Conservation (phyloP, 805 yeast genomes). For the Huiozyma naganishii region DNA sequence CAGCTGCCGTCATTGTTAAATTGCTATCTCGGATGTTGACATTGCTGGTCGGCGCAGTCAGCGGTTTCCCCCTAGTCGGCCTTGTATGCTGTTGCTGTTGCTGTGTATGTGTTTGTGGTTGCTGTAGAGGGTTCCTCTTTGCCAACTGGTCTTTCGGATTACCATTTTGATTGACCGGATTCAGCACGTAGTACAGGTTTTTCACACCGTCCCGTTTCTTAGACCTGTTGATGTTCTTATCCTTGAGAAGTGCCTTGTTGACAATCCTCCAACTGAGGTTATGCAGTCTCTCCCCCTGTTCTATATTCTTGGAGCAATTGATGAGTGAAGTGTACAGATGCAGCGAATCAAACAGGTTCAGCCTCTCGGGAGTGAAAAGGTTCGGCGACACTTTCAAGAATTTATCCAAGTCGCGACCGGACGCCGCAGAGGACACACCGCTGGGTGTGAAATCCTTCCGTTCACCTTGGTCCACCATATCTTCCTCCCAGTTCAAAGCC, state of each 20-base stretch:
- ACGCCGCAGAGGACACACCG: neutral
- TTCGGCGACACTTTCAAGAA: conserved; percentile 25
- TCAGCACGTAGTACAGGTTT: conserved; percentile 22
- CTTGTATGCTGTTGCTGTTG: neutral
- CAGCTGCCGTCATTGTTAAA: no score
- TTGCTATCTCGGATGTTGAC: no score
- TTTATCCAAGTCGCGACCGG: conserved; percentile 2
- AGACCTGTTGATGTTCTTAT: conserved; percentile 18
- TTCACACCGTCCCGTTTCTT: conserved; percentile 29
- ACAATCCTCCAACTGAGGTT: conserved; percentile 27
- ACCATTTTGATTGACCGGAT: conserved; percentile 7
- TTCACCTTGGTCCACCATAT: neutral
- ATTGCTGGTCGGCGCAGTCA: neutral
- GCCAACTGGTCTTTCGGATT: neutral
- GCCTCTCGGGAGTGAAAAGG: conserved; percentile 23
- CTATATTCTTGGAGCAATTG: conserved; percentile 14
- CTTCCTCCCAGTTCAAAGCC: no score
- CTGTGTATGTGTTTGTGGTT: neutral
- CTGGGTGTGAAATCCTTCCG: neutral
- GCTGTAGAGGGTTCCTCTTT: neutral
- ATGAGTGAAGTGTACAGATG: conserved; percentile 23
- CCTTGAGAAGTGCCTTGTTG: conserved; percentile 22
- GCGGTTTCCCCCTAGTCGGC: neutral
- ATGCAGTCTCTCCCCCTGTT: conserved; percentile 26
- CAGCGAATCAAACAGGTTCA: conserved; percentile 23